Conservation (phyloP, 176 grass and related monocot species). For the Phoenix dactylifera region DNA sequence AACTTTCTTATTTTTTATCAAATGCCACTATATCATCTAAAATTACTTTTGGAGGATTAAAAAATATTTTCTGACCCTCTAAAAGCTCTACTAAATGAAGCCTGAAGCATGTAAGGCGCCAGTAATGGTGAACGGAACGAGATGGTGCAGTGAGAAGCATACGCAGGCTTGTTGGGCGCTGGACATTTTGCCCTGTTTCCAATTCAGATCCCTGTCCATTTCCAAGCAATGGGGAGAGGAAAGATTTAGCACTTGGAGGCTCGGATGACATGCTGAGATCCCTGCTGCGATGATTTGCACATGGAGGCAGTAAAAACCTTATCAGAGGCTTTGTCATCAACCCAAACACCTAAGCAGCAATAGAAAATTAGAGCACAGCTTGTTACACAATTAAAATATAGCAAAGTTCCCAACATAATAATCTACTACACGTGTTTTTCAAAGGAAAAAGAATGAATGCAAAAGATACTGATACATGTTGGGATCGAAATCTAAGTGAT, state of each 20-base stretch:
- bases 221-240: slow-evolving; percentile 32
- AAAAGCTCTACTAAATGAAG: too few species aligned
- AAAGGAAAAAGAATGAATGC: too few species aligned
- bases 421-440: too few species aligned
- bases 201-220: slow-evolving; percentile 25
- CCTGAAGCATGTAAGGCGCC: slow-evolving; percentile 10
- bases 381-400: too few species aligned
- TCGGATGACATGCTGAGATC: slow-evolving; percentile 43
- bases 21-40: too few species aligned
- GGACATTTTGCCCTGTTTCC: slow-evolving; percentile 25
- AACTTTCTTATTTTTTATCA: too few species aligned
- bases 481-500: too few species aligned
- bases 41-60: too few species aligned
- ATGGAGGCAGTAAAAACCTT: slow-evolving; percentile 39
- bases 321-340: slow-evolving; percentile 78
- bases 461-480: too few species aligned
- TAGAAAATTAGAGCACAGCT: neutral
- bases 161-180: slow-evolving; percentile 48
- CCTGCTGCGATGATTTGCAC: slow-evolving; percentile 29
- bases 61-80: too few species aligned
- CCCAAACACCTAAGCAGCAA: slow-evolving; percentile 62
- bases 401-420: too few species aligned
- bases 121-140: slow-evolving; percentile 75
- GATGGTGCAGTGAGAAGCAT: slow-evolving; percentile 45
- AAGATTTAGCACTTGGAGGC: slow-evolving; percentile 68